Conservation (phyloP, 768 basidiomycete genomes). For the Russula sp. region DNA sequence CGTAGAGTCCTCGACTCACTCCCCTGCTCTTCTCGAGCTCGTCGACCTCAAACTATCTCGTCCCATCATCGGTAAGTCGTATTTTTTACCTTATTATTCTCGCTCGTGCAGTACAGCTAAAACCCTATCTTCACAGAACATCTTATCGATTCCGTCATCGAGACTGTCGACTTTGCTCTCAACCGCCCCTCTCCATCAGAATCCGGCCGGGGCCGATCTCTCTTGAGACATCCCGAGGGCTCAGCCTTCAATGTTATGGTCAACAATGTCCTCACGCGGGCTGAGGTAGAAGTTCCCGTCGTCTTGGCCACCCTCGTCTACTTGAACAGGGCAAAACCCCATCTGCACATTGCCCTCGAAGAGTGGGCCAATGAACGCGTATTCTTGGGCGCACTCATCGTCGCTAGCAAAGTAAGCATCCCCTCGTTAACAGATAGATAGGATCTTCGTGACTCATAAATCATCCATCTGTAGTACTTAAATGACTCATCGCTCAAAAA, state of each 20-base stretch:
- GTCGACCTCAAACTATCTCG: constrained; percentile 61
- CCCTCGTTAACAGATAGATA: constrained; percentile 27
- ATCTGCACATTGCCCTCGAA: constrained; percentile 76
- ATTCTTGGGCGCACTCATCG: constrained; percentile 86
- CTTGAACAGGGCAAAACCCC: constrained; percentile 71
- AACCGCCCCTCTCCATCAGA: constrained; percentile 62
- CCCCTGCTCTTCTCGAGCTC: constrained; percentile 64
- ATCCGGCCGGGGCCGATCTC: constrained; percentile 48
- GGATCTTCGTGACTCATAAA: constrained; percentile 8
- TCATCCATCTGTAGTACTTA: constrained; percentile 51
- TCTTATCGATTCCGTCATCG: constrained; percentile 62
- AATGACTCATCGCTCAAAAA: constrained; percentile 90
- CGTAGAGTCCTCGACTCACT: constrained; percentile 61
- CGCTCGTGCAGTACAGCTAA: background rate
- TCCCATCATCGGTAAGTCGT: constrained; percentile 61
- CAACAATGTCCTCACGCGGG: constrained; percentile 62
- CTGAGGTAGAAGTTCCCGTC: constrained; percentile 68
- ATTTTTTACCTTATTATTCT: background rate
- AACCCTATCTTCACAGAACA: constrained; percentile 52
- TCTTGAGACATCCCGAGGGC: constrained; percentile 50
- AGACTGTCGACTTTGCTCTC: constrained; percentile 75
- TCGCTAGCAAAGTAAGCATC: constrained; percentile 69
- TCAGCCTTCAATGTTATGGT: constrained; percentile 63
- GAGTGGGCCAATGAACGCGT: constrained; percentile 89
- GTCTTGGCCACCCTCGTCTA: constrained; percentile 72